Percentiles rank a stretch among this genome's conserved stretches.
Conservation (phyloP, 108 stramenopile species). For the Nitzschia inconspicua region DNA sequence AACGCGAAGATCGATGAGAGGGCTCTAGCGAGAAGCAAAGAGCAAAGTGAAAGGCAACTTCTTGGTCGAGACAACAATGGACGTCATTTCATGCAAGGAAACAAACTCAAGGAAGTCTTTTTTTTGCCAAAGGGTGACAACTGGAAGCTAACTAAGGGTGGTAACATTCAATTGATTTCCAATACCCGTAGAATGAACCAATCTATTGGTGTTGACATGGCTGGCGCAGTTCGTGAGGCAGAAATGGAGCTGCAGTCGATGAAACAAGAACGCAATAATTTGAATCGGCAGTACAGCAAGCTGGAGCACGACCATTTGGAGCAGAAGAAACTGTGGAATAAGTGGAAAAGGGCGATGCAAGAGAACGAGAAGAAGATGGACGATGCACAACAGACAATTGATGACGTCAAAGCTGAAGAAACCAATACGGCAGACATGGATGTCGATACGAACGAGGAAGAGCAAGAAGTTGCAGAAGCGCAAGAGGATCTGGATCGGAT, state of each 20-base stretch:
- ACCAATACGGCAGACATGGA: conserved; percentile 57
- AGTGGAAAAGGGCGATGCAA: conserved; percentile 26
- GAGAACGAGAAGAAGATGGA: conserved; percentile 30
- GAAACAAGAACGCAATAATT: conserved; percentile 42
- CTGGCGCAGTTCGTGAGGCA: conserved; percentile 54
- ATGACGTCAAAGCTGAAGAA: conserved; percentile 42
- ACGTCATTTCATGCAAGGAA: conserved; percentile 41
- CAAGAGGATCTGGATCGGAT: conserved; percentile 45
- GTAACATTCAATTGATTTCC: conserved; percentile 34
- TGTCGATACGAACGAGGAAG: conserved; percentile 71
- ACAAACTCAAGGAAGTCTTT: conserved; percentile 62
- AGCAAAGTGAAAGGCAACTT: conserved; percentile 52
- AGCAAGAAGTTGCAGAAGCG: conserved; percentile 56
- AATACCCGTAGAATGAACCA: conserved; percentile 46
- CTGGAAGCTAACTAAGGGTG: conserved; percentile 56
- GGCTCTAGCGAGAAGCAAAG: conserved; percentile 56
- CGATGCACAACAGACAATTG: conserved; percentile 34
- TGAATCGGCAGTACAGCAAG: conserved; percentile 1
- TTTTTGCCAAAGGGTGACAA: conserved; percentile 71
- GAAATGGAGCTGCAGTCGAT: conserved; percentile 44
- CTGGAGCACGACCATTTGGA: conserved; percentile 31
- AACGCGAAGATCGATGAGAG: conserved; percentile 52
- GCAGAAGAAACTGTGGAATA: conserved; percentile 45
- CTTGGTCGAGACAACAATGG: conserved; percentile 42
- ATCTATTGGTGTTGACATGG: conserved; percentile 73